phyloP scores from a whole-genome alignment of 2,329 filamentous ascomycete genomes.

The Aspergillus sojae region DNA sequence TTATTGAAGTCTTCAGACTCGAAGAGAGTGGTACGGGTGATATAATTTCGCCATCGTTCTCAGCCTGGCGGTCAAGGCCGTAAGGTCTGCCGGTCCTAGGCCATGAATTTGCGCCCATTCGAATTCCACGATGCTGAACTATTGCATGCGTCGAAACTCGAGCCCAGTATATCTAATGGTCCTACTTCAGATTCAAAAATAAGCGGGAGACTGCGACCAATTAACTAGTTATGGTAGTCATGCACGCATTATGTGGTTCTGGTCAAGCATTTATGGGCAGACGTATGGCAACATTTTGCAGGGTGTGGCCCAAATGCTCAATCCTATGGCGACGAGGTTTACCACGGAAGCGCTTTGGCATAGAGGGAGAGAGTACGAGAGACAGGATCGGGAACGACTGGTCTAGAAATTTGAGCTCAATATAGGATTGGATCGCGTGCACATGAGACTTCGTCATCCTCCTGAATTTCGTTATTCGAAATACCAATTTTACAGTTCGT shows the following conservation, averaged over 20 bases:
- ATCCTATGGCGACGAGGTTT: neutral
- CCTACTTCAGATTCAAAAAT: neutral
- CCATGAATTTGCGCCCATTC: neutral
- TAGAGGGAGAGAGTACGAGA: neutral
- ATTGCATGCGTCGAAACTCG: neutral
- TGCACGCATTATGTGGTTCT: neutral
- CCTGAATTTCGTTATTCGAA: too few species aligned
- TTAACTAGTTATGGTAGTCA: neutral
- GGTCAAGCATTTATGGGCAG: neutral
- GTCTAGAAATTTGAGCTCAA: neutral
- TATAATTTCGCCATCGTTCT: slow-evolving; percentile 76
- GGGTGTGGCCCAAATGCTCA: neutral
- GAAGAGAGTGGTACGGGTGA: slow-evolving; percentile 74
- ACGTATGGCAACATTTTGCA: neutral
- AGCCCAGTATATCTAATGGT: neutral
- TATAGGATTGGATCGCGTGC: neutral
- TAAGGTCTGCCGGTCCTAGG: slow-evolving; percentile 1
- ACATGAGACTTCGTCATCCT: neutral
- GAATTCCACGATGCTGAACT: neutral
- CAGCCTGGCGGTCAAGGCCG: slow-evolving; percentile 62
- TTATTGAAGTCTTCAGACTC: slow-evolving; percentile 73
- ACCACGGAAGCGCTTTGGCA: neutral
- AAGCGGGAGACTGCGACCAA: neutral
- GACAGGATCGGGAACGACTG: too few species aligned
- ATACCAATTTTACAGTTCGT: neutral